Evolutionary conservation across 768 basidiomycete species (phyloP).

Genomic region (Strobilomyces dryophilus): DNA sequence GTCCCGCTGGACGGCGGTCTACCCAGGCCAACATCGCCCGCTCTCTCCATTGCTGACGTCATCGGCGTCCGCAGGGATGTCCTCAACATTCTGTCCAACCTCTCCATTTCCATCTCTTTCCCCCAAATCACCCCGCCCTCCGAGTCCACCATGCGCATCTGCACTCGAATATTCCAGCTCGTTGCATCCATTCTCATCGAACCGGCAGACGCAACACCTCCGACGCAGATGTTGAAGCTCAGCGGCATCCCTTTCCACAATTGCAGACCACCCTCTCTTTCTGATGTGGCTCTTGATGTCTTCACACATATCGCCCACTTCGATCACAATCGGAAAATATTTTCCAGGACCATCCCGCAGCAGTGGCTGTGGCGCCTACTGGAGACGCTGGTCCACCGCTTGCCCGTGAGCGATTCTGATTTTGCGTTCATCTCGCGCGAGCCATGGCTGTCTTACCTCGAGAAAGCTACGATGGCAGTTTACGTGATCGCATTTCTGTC

Average conservation of each 20-base stretch:
- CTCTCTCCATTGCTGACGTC: conserved; percentile 67
- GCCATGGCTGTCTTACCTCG: conserved; percentile 72
- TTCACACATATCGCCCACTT: conserved; percentile 74
- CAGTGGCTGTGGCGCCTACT: conserved; percentile 59
- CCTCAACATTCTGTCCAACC: conserved; percentile 61
- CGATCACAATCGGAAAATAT: conserved; percentile 74
- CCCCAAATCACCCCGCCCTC: conserved; percentile 37
- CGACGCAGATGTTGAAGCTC: conserved; percentile 54
- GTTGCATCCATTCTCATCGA: conserved; percentile 76
- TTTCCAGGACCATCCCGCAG: conserved; percentile 58
- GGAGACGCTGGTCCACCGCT: conserved; percentile 68
- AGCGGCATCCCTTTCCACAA: conserved; percentile 40
- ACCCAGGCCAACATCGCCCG: conserved; percentile 46
- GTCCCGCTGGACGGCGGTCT: conserved; percentile 31
- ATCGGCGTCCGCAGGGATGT: conserved; percentile 74
- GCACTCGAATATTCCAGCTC: conserved; percentile 58
- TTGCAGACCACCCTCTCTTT: conserved; percentile 53
- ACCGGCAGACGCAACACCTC: conserved; percentile 59
- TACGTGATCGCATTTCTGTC: conserved; percentile 86
- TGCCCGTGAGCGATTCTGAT: conserved; percentile 78
- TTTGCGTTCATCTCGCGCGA: conserved; percentile 63
- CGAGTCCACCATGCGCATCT: conserved; percentile 43
- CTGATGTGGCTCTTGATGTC: conserved; percentile 78
- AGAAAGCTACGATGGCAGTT: conserved; percentile 75
- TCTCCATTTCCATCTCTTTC: conserved; percentile 52